These are phyloP conservation scores for Trichophyton schoenleinii DNA, from an alignment of 2,329 filamentous ascomycete genomes.

Conservation along the genomic window DNA sequence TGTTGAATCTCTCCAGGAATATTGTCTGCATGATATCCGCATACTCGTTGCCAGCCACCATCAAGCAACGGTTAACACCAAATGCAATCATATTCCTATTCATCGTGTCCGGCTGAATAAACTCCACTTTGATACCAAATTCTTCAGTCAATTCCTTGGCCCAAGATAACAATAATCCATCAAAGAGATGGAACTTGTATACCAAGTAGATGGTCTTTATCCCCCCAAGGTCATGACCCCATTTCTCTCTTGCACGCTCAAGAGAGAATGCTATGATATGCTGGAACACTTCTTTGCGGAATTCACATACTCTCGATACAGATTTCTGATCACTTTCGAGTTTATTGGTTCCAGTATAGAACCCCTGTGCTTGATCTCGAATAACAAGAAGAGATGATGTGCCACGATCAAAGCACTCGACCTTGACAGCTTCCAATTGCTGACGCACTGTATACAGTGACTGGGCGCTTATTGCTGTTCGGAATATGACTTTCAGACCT, in stretches of 20 bases:
- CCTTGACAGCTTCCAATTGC: background rate
- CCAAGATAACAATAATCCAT: slow-evolving; percentile 3
- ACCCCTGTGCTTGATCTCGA: slow-evolving; percentile 2
- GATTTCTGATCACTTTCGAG: background rate
- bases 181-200: slow-evolving; percentile 4
- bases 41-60: slow-evolving; percentile 3
- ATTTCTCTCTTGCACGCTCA: background rate
- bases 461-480: slow-evolving; percentile 3
- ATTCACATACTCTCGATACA: background rate
- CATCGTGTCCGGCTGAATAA: slow-evolving; percentile 3
- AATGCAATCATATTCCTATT: slow-evolving; percentile 2
- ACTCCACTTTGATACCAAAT: slow-evolving; percentile 4
- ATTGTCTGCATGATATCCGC: slow-evolving; percentile 5
- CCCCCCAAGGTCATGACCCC: background rate
- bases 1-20: background rate
- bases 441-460: slow-evolving; percentile 1
- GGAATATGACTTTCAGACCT: slow-evolving; percentile 1
- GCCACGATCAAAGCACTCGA: background rate
- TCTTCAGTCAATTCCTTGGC: background rate
- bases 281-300: background rate
- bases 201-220: background rate
- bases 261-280: background rate
- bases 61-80: background rate
- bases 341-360: slow-evolving; percentile 1
- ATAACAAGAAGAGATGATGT: background rate